Conservation (phyloP, 2,329 filamentous ascomycete species). For the Paracorniculantispora psalliotae region DNA sequence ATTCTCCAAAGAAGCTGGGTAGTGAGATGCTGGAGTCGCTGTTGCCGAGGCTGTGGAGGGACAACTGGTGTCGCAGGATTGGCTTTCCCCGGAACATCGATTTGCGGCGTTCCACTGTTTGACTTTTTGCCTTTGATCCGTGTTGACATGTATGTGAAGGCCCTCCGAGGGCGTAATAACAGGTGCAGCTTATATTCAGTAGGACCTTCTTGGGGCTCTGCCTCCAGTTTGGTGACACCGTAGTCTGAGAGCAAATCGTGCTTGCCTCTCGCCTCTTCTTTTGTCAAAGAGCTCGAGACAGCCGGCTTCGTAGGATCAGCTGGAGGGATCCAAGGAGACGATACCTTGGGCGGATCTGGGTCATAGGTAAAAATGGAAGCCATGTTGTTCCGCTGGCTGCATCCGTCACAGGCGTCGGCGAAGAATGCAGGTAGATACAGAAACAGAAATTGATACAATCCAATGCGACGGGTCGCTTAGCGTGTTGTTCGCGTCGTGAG, state of each 20-base stretch:
- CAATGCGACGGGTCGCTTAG: neutral
- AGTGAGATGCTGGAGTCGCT: constrained; percentile 83
- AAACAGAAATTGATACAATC: neutral
- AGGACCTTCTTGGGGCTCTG: constrained; percentile 89
- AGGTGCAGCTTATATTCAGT: constrained; percentile 97
- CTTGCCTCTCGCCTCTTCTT: neutral
- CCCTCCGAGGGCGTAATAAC: constrained; percentile 70
- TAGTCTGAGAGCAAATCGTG: constrained; percentile 52
- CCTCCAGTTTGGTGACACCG: constrained; percentile 70
- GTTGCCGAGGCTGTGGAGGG: constrained; percentile 67
- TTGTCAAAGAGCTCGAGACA: neutral
- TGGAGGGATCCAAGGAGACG: constrained; percentile 79
- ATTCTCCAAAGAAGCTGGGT: constrained; percentile 93
- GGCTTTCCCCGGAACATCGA: neutral
- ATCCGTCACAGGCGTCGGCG: neutral
- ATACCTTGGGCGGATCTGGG: constrained; percentile 77
- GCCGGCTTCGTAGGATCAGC: constrained; percentile 29
- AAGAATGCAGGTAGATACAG: neutral
- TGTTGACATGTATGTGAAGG: constrained; percentile 69
- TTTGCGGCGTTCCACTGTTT: constrained; percentile 4
- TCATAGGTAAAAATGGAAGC: constrained; percentile 97
- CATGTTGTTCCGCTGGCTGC: constrained; percentile 43
- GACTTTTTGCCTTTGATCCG: constrained; percentile 11
- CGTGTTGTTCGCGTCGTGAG: neutral
- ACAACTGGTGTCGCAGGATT: constrained; percentile 28